Evolutionary conservation across 2,329 filamentous ascomycete species (phyloP).

Genomic region (Hymenoscyphus linearis): DNA sequence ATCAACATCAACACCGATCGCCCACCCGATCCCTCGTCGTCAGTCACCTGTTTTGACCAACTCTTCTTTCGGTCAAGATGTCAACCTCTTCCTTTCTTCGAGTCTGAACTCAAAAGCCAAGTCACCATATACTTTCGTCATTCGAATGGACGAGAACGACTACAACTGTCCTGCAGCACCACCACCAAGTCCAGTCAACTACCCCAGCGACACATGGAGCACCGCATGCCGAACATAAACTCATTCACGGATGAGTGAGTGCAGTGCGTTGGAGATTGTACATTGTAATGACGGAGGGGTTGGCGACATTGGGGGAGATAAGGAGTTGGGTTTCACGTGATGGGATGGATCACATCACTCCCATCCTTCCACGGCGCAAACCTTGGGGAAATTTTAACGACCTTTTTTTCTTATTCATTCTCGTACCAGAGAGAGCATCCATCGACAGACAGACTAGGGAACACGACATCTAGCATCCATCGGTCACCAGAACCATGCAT

Average conservation of each 20-base stretch:
- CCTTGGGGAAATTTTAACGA: too few species aligned
- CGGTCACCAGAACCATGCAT: neutral
- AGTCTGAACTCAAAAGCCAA: slow-evolving; percentile 26
- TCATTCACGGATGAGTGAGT: neutral
- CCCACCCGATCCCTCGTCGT: slow-evolving; percentile 38
- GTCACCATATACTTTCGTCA: slow-evolving; percentile 22
- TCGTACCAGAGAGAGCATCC: neutral
- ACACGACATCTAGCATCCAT: neutral
- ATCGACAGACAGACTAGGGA: neutral
- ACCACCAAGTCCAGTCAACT: slow-evolving; percentile 59
- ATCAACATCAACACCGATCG: slow-evolving; percentile 25
- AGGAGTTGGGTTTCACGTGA: slow-evolving; percentile 1
- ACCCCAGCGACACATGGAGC: slow-evolving; percentile 51
- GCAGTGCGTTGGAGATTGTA: neutral
- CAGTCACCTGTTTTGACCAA: slow-evolving; percentile 39
- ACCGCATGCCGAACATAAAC: slow-evolving; percentile 24
- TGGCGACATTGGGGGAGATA: neutral
- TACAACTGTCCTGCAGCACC: slow-evolving; percentile 61
- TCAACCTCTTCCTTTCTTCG: slow-evolving; percentile 24
- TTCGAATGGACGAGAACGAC: slow-evolving; percentile 42
- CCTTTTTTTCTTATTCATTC: slow-evolving; percentile 1
- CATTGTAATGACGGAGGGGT: slow-evolving; percentile 1
- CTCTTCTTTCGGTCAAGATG: slow-evolving; percentile 24
- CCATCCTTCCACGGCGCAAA: neutral
- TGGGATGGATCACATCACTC: neutral